Evolutionary conservation across 495 filamentous ascomycete species (phyloP).

Genomic region (Penicillium bovifimosum): DNA sequence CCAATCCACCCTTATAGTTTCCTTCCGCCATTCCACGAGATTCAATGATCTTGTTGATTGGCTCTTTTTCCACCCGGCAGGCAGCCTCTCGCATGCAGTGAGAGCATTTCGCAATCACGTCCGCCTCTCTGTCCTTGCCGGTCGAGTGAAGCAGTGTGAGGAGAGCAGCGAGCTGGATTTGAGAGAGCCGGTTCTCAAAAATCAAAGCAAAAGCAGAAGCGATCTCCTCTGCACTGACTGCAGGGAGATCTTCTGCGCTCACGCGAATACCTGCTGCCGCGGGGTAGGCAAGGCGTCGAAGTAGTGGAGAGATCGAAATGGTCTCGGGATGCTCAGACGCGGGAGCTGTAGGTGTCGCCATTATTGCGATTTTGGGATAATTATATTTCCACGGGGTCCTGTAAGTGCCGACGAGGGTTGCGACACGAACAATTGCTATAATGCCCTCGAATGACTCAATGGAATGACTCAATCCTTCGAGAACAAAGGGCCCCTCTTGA

Average conservation of each 20-base stretch:
- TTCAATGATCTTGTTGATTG: conserved; percentile 53
- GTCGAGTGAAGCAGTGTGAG: conserved; percentile 88
- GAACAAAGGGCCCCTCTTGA: conserved; percentile 14
- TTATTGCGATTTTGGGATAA: background rate
- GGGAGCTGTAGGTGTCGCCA: conserved; percentile 16
- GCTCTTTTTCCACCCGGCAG: conserved; percentile 54
- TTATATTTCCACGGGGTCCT: background rate
- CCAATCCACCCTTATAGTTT: conserved; percentile 64
- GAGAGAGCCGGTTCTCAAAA: conserved; percentile 77
- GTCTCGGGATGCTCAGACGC: conserved; percentile 27
- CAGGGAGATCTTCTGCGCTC: conserved; percentile 72
- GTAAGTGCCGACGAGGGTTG: background rate
- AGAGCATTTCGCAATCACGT: conserved; percentile 75
- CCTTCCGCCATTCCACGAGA: conserved; percentile 55
- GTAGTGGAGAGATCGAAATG: conserved; percentile 75
- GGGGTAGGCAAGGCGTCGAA: conserved; percentile 71
- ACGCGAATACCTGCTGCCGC: conserved; percentile 48
- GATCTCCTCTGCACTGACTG: conserved; percentile 75
- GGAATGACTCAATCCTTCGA: conserved; percentile 3
- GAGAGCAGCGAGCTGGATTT: conserved; percentile 76
- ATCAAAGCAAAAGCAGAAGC: conserved; percentile 81
- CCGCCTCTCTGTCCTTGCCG: conserved; percentile 65
- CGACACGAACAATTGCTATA: background rate
- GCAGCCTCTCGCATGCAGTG: conserved; percentile 65
- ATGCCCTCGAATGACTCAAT: conserved; percentile 1